Evolutionary conservation across 2,329 filamentous ascomycete genomes (phyloP).

Genomic region (Triangularia verruculosa): DNA sequence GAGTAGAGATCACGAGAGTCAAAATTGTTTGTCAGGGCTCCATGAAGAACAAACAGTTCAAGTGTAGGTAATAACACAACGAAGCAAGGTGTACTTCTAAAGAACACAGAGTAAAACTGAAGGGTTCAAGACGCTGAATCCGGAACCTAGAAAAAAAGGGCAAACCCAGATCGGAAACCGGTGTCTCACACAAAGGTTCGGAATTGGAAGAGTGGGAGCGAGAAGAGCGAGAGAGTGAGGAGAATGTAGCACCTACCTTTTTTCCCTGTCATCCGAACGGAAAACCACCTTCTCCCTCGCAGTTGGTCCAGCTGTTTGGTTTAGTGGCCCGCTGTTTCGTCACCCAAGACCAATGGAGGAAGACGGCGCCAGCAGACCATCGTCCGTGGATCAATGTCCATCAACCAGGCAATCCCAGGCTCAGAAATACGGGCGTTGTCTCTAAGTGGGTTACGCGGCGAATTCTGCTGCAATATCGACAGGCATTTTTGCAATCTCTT

Average conservation of each 20-base stretch:
- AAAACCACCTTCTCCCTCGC: not conserved
- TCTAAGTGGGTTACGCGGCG: not conserved
- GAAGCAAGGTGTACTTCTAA: not conserved
- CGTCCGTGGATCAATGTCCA: not conserved
- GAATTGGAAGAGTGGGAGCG: not conserved
- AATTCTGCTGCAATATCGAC: not conserved
- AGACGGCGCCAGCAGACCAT: constrained; percentile 1
- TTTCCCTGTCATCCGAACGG: not conserved
- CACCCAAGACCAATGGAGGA: constrained; percentile 2
- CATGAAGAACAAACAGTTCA: not conserved
- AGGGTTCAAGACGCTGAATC: not conserved
- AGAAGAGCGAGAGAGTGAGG: not conserved
- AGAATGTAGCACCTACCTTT: not conserved
- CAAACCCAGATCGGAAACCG: constrained; percentile 1
- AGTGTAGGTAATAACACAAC: not conserved
- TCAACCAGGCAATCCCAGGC: too few relatives aligned
- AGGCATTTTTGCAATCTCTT: not conserved
- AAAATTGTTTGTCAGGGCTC: not conserved
- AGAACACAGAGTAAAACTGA: not conserved
- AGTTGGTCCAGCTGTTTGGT: constrained; percentile 2
- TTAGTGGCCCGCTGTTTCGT: constrained; percentile 1
- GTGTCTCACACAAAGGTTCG: not conserved
- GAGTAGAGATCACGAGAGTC: constrained; percentile 2
- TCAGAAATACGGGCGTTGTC: not conserved
- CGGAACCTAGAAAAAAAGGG: not conserved